A percentile compares a stretch with the other conserved stretches of the same genome.
phyloP scores from a whole-genome alignment of 2,329 filamentous ascomycete genomes.

The Calonectria ilicicola region DNA sequence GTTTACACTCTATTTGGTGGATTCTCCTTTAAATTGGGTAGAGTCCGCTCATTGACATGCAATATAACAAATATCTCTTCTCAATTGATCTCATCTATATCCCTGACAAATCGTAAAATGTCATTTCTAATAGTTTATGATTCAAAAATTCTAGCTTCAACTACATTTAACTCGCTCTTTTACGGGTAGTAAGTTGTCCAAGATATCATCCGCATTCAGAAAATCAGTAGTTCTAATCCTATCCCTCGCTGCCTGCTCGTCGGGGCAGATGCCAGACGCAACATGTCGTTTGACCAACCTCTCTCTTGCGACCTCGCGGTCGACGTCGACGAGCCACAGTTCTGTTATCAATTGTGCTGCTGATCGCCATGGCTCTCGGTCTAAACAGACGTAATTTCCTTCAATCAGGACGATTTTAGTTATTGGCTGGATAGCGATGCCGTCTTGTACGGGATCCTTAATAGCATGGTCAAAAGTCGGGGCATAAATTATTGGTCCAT shows the following conservation, averaged over 20 bases:
- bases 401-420: neutral
- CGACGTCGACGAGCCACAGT: constrained; percentile 8
- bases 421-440: neutral
- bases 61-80: too few species aligned
- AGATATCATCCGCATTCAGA: constrained; percentile 16
- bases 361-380: neutral
- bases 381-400: neutral
- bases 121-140: too few species aligned
- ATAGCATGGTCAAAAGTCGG: neutral
- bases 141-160: neutral
- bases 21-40: too few species aligned
- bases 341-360: neutral
- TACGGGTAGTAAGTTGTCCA: neutral
- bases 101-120: too few species aligned
- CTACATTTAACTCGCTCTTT: neutral
- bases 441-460: neutral
- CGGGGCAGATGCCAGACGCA: neutral
- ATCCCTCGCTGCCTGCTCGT: constrained; percentile 2
- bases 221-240: constrained; percentile 5
- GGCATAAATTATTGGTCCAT: neutral
- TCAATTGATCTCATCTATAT: too few species aligned
- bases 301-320: neutral
- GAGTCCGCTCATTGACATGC: too few species aligned
- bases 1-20: too few species aligned
- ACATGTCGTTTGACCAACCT: neutral